Percentiles rank a stretch among this genome's conserved stretches.
These are phyloP conservation scores for Mrakiaceae sp. DNA, from an alignment of 1,284 basidiomycete species.

Conservation along the genomic window DNA sequence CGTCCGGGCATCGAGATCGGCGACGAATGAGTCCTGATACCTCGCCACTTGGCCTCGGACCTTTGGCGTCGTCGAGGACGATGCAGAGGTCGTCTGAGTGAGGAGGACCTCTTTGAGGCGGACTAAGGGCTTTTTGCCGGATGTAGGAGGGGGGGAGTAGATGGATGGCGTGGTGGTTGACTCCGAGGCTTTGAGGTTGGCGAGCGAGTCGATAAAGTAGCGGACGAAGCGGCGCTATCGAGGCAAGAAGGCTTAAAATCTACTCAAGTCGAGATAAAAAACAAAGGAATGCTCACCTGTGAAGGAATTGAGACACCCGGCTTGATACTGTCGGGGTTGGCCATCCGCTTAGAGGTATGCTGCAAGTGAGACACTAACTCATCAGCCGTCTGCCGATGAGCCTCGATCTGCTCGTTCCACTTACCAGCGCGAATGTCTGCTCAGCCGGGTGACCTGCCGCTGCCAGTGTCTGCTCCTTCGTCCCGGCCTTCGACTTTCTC, in stretches of 20 bases:
- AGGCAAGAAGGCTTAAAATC: background rate
- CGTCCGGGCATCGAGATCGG: background rate
- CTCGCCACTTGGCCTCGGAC: conserved; percentile 8
- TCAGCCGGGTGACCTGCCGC: background rate
- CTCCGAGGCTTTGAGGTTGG: background rate
- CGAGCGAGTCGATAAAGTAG: conserved; percentile 10
- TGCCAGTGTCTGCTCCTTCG: background rate
- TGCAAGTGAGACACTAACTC: background rate
- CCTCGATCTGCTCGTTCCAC: too few species aligned
- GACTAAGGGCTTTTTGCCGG: conserved; percentile 8
- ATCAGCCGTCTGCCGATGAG: too few species aligned
- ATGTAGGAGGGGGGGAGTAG: background rate
- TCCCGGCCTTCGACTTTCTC: conserved; percentile 13
- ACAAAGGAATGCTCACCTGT: conserved; percentile 5
- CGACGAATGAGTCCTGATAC: conserved; percentile 9
- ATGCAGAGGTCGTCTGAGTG: background rate
- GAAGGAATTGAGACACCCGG: conserved; percentile 11
- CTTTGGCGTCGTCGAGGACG: conserved; percentile 3
- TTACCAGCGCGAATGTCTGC: background rate
- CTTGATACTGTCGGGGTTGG: background rate
- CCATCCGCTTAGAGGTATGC: conserved; percentile 8
- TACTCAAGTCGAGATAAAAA: background rate
- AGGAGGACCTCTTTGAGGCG: conserved; percentile 8
- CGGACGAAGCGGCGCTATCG: conserved; percentile 10
- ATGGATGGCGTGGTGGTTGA: background rate